Evolutionary conservation across 306 rosid genomes (phyloP), one percentile per base, ranked within the genome.

Genomic region (Fragaria iinumae): DNA sequence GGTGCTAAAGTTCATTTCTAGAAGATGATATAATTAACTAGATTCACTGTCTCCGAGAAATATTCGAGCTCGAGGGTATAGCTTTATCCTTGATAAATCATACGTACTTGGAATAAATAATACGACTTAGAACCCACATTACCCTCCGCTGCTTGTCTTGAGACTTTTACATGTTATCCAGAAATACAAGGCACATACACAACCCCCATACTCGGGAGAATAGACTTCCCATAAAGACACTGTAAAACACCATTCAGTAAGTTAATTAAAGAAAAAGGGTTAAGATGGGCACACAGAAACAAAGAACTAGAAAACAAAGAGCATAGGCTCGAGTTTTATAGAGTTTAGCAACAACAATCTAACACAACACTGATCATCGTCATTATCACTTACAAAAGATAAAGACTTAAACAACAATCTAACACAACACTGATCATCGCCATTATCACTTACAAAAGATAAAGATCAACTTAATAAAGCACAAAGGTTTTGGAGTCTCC

Each of bases 401-500:
- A 20, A 59, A 32, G 13, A 62, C 41, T 62, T 62, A 14, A 14
- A 29, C 34, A 32, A 32, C 34, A 55, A 41, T 3, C 21, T 18
- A 74, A 45, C 70, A 60, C 44, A 44, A 74, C 9, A 17, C 11
- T 21, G 21, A 60, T 36, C 59, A 36, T 7, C n/a, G 16, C n/a
- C 68, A 66, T 39, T 36, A 65, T 67, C 80, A 52, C 60, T 43
- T 66, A 7, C 77, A 59, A 44, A 43, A 23, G 20, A 6, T 16
- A 20, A 74, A 32, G 13, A 25, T 25, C 25, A 25, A 62, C 43
- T 62, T 62, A 32, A 29, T 59, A 18, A 74, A 74, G 64, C 84
- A 69, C 1, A n/a, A 34, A 27, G 39, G 72, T 56, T 80, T 60
- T 18, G 25, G 21, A 18, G 73, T 60, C 13, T 57, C 65, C 81